These are phyloP conservation scores for Claviceps maximensis DNA, from an alignment of 2,329 filamentous ascomycete genomes.

Conservation along the genomic window DNA sequence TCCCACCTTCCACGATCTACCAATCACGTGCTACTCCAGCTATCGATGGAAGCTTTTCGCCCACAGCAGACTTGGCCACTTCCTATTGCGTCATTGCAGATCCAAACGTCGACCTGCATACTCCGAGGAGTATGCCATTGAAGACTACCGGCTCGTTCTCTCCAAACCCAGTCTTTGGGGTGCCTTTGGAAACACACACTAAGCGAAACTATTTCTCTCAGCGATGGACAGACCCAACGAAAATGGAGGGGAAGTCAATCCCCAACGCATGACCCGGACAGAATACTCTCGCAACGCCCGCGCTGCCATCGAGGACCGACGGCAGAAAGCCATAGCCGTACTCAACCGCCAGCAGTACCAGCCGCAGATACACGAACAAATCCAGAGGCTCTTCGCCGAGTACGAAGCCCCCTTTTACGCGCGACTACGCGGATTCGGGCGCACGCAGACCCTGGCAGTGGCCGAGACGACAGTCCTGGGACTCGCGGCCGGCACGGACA, in stretches of 20 bases:
- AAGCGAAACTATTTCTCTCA: not conserved
- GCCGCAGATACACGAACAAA: slow-evolving; percentile 18
- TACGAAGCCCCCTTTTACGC: slow-evolving; percentile 21
- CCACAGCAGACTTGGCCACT: slow-evolving; percentile 9
- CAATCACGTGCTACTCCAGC: not conserved
- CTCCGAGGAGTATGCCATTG: not conserved
- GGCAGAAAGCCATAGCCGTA: slow-evolving; percentile 15
- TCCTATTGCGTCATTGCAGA: slow-evolving; percentile 7
- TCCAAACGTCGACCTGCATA: not conserved
- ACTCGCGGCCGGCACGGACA: slow-evolving; percentile 16
- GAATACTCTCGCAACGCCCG: slow-evolving; percentile 13
- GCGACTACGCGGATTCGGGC: slow-evolving; percentile 16
- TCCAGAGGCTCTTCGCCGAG: slow-evolving; percentile 18
- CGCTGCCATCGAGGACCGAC: slow-evolving; percentile 21
- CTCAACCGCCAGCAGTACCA: slow-evolving; percentile 17
- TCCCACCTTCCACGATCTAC: not conserved
- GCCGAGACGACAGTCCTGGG: slow-evolving; percentile 16
- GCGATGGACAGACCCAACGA: slow-evolving; percentile 11
- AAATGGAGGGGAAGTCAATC: slow-evolving; percentile 15
- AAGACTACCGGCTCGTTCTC: not conserved
- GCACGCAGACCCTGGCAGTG: slow-evolving; percentile 15
- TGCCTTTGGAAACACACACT: not conserved
- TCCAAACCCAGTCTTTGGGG: not conserved
- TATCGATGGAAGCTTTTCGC: not conserved
- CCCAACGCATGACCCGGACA: slow-evolving; percentile 9